These are phyloP conservation scores for Pistacia integerrima DNA, from an alignment of 345 rosid genomes.

Conservation along the genomic window DNA sequence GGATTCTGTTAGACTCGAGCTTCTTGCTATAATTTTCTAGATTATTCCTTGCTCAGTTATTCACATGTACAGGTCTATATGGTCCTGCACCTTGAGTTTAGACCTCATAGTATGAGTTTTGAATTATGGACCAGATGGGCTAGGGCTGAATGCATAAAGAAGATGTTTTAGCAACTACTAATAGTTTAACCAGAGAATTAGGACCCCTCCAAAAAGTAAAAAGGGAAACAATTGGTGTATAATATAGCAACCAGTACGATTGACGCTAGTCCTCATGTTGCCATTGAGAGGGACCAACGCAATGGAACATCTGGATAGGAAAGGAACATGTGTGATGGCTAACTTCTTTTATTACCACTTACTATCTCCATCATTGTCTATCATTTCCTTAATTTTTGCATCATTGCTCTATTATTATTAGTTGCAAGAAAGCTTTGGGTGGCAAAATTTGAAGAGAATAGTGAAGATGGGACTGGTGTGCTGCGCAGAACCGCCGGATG, in stretches of 20 bases:
- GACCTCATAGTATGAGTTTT: too few relatives aligned
- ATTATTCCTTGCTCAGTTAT: background rate
- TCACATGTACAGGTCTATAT: background rate
- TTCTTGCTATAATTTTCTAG: background rate
- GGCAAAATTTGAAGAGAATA: background rate
- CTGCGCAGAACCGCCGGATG: slow-evolving; percentile 32
- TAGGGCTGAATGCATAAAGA: background rate
- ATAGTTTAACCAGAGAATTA: background rate
- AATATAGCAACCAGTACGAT: background rate
- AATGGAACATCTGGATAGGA: slow-evolving; percentile 14
- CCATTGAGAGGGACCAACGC: slow-evolving; percentile 5
- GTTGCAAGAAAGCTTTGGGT: background rate
- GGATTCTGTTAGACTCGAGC: background rate
- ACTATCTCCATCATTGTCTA: background rate
- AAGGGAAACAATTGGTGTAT: background rate
- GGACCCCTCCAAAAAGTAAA: background rate
- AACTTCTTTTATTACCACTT: background rate
- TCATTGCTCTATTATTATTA: background rate
- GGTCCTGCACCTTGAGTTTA: background rate
- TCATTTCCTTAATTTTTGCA: background rate
- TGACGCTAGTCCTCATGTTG: slow-evolving; percentile 13
- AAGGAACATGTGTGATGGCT: background rate
- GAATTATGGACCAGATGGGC: background rate
- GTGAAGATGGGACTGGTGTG: slow-evolving; percentile 29
- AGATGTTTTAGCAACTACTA: background rate